phyloP scores from a whole-genome alignment of 2,329 filamentous ascomycete species.

The Aspergillus hortae region DNA sequence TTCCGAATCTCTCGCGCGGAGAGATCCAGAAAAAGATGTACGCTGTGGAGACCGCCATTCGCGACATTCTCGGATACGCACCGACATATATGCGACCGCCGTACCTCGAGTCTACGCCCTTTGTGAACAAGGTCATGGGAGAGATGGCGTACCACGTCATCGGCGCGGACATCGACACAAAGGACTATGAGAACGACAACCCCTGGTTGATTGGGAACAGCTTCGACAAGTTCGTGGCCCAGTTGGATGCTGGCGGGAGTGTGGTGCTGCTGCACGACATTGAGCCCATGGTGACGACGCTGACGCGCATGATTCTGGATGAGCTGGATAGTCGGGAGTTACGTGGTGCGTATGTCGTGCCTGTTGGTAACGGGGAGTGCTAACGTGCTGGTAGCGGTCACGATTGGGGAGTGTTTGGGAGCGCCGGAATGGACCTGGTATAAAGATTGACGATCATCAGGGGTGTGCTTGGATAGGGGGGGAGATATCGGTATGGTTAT shows the following conservation, averaged over 20 bases:
- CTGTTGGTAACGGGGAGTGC: background rate
- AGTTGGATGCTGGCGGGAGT: constrained; percentile 29
- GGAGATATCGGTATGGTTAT: too few relatives aligned
- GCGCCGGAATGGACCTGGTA: constrained; percentile 55
- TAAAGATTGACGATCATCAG: background rate
- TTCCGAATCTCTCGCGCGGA: constrained; percentile 30
- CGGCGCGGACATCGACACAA: constrained; percentile 40
- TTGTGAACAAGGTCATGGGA: constrained; percentile 33
- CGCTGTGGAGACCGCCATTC: constrained; percentile 38
- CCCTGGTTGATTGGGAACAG: constrained; percentile 26
- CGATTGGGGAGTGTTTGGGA: constrained; percentile 56
- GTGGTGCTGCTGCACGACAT: constrained; percentile 38
- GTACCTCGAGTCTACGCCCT: constrained; percentile 35
- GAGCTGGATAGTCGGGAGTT: constrained; percentile 42
- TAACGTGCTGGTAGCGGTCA: constrained; percentile 40
- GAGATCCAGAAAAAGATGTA: constrained; percentile 39
- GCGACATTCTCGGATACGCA: constrained; percentile 39
- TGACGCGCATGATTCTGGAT: constrained; percentile 33
- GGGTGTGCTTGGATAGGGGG: too few relatives aligned
- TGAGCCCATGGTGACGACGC: constrained; percentile 29
- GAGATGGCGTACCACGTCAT: constrained; percentile 47
- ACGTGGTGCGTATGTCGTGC: constrained; percentile 19
- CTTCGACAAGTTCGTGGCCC: constrained; percentile 28
- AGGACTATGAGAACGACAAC: constrained; percentile 39
- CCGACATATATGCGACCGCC: constrained; percentile 50